Conservation (phyloP, 305 asterid species). For the Lippia alba region DNA sequence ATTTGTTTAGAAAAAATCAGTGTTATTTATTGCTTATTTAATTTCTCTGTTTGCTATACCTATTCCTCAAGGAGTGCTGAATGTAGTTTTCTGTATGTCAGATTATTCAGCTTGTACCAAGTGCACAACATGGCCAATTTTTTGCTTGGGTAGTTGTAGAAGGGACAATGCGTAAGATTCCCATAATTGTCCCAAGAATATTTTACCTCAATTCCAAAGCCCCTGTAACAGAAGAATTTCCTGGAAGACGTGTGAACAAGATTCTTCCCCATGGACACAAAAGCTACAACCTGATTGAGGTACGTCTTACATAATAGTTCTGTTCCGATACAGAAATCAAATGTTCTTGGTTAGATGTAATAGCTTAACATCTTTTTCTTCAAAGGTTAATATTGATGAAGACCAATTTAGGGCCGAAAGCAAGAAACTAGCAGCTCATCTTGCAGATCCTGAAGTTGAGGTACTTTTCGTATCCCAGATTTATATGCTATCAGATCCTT, state of each 20-base stretch:
- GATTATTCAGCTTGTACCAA: conserved; percentile 90
- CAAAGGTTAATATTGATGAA: conserved; percentile 85
- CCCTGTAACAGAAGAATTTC: conserved; percentile 94
- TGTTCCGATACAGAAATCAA: conserved; percentile 25
- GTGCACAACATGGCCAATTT: conserved; percentile 76
- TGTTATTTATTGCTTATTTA: conserved; percentile 22
- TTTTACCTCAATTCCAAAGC: conserved; percentile 97
- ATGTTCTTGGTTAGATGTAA: conserved; percentile 27
- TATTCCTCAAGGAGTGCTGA: conserved; percentile 38
- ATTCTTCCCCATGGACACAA: conserved; percentile 94
- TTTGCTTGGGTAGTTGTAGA: conserved; percentile 94
- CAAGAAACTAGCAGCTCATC: conserved; percentile 90
- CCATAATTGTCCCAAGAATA: conserved; percentile 74
- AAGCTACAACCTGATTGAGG: conserved; percentile 91
- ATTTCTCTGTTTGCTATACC: conserved; percentile 19
- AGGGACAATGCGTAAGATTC: conserved; percentile 85
- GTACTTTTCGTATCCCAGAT: conserved; percentile 44
- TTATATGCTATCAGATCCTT: conserved; percentile 23
- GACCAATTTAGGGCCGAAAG: conserved; percentile 88
- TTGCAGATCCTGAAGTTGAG: conserved; percentile 99
- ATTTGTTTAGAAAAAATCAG: conserved; percentile 28
- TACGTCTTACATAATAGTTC: conserved; percentile 38
- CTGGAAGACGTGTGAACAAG: conserved; percentile 94
- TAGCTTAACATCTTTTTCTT: conserved; percentile 32
- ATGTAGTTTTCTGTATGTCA: conserved; percentile 40